phyloP scores from a whole-genome alignment of 768 basidiomycete species.

The Rhodosporidiobolus odoratus region DNA sequence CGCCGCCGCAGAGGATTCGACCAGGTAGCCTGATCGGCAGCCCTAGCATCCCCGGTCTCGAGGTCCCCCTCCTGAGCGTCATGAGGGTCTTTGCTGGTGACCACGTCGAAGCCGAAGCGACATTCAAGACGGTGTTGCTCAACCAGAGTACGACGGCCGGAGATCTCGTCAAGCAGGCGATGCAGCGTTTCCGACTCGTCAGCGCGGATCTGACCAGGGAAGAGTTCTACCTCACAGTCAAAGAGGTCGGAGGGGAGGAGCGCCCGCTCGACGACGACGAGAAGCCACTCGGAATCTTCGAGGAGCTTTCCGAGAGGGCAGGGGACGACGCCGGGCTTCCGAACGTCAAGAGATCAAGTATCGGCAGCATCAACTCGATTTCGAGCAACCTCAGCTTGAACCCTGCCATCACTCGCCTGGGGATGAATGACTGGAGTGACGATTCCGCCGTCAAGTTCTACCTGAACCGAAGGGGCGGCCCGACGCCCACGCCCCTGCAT shows the following conservation, averaged over 20 bases:
- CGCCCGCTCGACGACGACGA: constrained; percentile 61
- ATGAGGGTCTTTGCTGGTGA: constrained; percentile 93
- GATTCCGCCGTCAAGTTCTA: constrained; percentile 97
- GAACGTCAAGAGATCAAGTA: constrained; percentile 84
- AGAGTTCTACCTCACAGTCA: constrained; percentile 84
- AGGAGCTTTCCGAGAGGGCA: constrained; percentile 63
- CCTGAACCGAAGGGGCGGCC: constrained; percentile 60
- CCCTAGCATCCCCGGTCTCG: constrained; percentile 47
- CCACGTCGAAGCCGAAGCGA: constrained; percentile 83
- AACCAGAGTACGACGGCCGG: constrained; percentile 75
- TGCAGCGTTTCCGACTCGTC: constrained; percentile 79
- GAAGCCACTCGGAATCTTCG: constrained; percentile 82
- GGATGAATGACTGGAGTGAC: constrained; percentile 97
- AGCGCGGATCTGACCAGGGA: constrained; percentile 45
- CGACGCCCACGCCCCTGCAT: neutral
- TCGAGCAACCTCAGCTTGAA: constrained; percentile 71
- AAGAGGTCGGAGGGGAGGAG: constrained; percentile 81
- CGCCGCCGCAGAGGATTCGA: constrained; percentile 26
- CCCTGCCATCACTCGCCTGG: constrained; percentile 85
- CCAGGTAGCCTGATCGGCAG: constrained; percentile 43
- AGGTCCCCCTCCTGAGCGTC: constrained; percentile 82
- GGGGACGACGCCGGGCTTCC: constrained; percentile 53
- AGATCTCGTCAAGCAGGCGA: constrained; percentile 84
- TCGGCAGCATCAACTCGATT: constrained; percentile 90
- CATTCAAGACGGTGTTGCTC: constrained; percentile 94